Conservation (phyloP, 768 basidiomycete genomes). For the Auricularia heimuer region DNA sequence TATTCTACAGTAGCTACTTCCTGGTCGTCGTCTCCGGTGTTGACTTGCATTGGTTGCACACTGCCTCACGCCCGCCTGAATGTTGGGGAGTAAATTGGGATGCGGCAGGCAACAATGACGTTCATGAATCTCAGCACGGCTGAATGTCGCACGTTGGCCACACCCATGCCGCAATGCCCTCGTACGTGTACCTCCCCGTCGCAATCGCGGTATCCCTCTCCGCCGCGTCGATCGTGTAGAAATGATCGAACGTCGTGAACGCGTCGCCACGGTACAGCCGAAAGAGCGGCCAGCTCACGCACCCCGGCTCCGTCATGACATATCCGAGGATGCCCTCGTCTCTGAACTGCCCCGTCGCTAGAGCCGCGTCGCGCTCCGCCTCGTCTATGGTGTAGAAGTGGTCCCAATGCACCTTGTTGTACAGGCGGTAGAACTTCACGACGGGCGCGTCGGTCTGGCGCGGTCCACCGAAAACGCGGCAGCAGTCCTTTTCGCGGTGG, state of each 20-base stretch:
- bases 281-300: too few relatives aligned
- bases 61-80: too few relatives aligned
- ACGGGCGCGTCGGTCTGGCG: neutral
- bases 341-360: too few relatives aligned
- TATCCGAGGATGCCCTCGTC: too few relatives aligned
- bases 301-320: too few relatives aligned
- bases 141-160: neutral
- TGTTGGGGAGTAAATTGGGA: too few relatives aligned
- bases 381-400: constrained; percentile 13
- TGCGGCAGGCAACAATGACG: neutral
- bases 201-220: neutral
- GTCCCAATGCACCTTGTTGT: neutral
- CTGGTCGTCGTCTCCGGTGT: too few relatives aligned
- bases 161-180: neutral
- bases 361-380: neutral
- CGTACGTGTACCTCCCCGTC: neutral
- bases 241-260: neutral
- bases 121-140: constrained; percentile 14
- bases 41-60: too few relatives aligned
- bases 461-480: neutral
- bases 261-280: too few relatives aligned
- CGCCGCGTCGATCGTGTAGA: neutral
- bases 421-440: constrained; percentile 11
- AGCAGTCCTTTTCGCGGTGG: constrained; percentile 4
- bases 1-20: too few relatives aligned